These are phyloP conservation scores for Torulaspora maleeae DNA, from an alignment of 805 yeast genomes.

Conservation along the genomic window DNA sequence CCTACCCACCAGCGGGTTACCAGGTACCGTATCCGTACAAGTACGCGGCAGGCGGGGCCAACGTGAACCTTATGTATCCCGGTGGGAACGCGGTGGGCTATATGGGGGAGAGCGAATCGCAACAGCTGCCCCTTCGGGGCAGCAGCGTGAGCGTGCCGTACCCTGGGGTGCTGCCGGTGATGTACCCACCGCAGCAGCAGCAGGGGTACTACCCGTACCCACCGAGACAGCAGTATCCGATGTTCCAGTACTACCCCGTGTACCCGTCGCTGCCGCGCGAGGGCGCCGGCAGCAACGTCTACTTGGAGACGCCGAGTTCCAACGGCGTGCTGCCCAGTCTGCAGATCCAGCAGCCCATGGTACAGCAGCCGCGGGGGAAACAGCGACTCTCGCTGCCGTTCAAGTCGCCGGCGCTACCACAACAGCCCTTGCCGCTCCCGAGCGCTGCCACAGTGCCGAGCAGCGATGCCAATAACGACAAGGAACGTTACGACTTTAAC, in stretches of 20 bases:
- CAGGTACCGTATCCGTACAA: too few species aligned
- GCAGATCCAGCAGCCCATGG: neutral
- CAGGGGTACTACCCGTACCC: neutral
- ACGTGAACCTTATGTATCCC: too few species aligned
- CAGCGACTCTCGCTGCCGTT: neutral
- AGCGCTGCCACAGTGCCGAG: neutral
- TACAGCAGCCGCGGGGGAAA: neutral
- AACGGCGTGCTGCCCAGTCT: neutral
- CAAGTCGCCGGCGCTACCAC: neutral
- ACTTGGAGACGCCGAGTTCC: neutral
- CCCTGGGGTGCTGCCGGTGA: too few species aligned
- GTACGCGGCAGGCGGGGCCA: too few species aligned
- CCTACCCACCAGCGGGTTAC: too few species aligned
- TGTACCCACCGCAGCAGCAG: neutral
- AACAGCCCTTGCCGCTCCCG: neutral
- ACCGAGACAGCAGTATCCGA: neutral
- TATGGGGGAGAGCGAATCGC: too few species aligned
- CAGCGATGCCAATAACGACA: neutral
- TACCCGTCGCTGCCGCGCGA: constrained; percentile 1
- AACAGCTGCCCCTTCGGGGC: too few species aligned
- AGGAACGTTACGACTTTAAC: neutral
- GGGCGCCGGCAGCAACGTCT: neutral
- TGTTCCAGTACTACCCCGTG: neutral
- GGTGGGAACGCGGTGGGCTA: too few species aligned
- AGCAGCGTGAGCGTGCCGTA: too few species aligned